A percentile compares a stretch with the other conserved stretches of the same genome.
phyloP scores from a whole-genome alignment of 768 basidiomycete species.

The Kwoniella dendrophila region DNA sequence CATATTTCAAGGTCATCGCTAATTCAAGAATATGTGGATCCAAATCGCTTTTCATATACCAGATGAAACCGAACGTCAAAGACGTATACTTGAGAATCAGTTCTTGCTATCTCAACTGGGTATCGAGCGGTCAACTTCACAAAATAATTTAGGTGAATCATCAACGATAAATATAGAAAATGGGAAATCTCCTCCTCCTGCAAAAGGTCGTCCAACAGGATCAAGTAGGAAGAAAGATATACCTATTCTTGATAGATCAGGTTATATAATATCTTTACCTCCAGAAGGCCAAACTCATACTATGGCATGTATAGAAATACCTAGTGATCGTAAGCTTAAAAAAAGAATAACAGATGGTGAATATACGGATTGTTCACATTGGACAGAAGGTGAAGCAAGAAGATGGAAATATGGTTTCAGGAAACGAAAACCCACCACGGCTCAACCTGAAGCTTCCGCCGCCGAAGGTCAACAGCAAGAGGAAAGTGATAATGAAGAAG shows the following conservation, averaged over 20 bases:
- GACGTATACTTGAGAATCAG: conserved; percentile 41
- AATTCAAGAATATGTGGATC: conserved; percentile 8
- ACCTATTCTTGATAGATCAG: conserved; percentile 36
- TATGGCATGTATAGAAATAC: conserved; percentile 47
- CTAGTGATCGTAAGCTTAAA: conserved; percentile 31
- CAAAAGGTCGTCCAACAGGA: background rate
- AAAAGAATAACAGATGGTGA: conserved; percentile 40
- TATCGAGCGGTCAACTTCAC: conserved; percentile 5
- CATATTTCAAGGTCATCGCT: background rate
- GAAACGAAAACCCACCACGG: too few relatives aligned
- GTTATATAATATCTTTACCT: conserved; percentile 38
- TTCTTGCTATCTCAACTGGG: conserved; percentile 28
- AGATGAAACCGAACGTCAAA: conserved; percentile 38
- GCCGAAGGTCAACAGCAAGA: conserved; percentile 21
- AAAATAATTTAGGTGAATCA: background rate
- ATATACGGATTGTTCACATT: conserved; percentile 37
- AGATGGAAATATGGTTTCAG: conserved; percentile 36
- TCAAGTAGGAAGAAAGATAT: background rate
- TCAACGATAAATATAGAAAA: background rate
- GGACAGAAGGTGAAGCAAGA: conserved; percentile 34
- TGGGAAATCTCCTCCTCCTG: background rate
- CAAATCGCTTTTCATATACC: conserved; percentile 15
- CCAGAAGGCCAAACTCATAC: conserved; percentile 22
- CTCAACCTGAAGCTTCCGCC: too few relatives aligned
- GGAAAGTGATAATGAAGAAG: background rate